Evolutionary conservation across 1,284 basidiomycete genomes (phyloP).

Genomic region (Ganoderma meredithae): DNA sequence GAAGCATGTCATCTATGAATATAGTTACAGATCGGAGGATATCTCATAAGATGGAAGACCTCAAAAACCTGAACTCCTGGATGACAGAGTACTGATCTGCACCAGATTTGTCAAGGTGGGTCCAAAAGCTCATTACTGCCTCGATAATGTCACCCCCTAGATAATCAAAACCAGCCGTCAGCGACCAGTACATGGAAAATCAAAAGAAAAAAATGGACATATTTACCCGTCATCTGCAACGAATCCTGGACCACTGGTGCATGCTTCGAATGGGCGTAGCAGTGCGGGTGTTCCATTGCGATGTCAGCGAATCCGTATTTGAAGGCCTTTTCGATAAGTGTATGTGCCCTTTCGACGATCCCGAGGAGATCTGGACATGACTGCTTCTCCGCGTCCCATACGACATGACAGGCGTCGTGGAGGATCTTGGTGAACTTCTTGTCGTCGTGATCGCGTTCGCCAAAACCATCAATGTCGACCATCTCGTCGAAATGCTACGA

Average conservation of each 20-base stretch:
- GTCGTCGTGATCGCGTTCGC: conserved; percentile 9
- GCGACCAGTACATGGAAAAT: background rate
- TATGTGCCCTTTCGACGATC: conserved; percentile 44
- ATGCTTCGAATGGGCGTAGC: conserved; percentile 43
- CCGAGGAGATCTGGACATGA: conserved; percentile 28
- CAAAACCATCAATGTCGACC: conserved; percentile 10
- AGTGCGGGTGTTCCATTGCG: conserved; percentile 35
- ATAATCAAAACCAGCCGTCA: background rate
- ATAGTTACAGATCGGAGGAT: too few species aligned
- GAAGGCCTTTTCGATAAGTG: conserved; percentile 31
- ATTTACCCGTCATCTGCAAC: conserved; percentile 16
- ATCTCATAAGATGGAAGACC: too few species aligned
- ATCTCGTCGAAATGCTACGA: conserved; percentile 11
- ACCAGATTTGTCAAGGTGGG: conserved; percentile 8
- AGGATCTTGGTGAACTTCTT: background rate
- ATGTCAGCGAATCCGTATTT: conserved; percentile 28
- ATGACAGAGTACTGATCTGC: too few species aligned
- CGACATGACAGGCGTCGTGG: conserved; percentile 28
- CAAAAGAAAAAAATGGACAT: background rate
- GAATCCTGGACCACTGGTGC: conserved; percentile 35
- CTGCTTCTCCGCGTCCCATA: conserved; percentile 29
- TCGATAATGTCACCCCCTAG: conserved; percentile 17
- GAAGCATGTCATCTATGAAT: too few species aligned
- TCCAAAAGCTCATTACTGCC: conserved; percentile 18
- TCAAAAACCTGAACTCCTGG: too few species aligned